phyloP scores from a whole-genome alignment of 371 early-diverging fungal species.

The Actinomortierella wolfii region DNA sequence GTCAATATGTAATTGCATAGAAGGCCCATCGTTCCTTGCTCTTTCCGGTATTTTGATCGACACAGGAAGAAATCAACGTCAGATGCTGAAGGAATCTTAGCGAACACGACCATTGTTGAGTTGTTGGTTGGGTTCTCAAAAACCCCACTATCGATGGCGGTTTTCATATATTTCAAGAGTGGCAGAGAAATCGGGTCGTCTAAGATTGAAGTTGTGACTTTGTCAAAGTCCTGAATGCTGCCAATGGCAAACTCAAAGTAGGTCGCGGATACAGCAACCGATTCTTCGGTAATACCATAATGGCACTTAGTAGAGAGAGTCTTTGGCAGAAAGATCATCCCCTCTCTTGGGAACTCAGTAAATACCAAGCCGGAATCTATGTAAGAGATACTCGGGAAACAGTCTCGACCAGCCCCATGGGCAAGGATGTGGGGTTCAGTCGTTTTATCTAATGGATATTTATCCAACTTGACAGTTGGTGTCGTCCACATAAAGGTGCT shows the following conservation, averaged over 20 bases:
- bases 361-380: neutral
- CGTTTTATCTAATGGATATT: too few relatives aligned
- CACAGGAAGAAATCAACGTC: constrained; percentile 9
- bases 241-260: constrained; percentile 4
- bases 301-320: constrained; percentile 5
- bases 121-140: constrained; percentile 2
- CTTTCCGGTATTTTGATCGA: neutral
- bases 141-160: constrained; percentile 1
- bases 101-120: neutral
- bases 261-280: constrained; percentile 2
- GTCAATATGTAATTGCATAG: constrained; percentile 2
- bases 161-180: constrained; percentile 7
- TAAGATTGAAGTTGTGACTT: constrained; percentile 4
- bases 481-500: too few relatives aligned
- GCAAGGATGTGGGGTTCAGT: neutral
- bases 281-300: neutral
- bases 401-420: neutral
- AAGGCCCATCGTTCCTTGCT: neutral
- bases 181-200: constrained; percentile 8
- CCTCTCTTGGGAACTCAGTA: constrained; percentile 1
- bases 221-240: constrained; percentile 4
- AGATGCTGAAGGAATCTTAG: neutral
- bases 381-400: neutral
- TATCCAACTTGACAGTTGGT: too few relatives aligned
- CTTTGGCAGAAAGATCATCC: neutral